phyloP scores from a whole-genome alignment of 179 eudicot genomes.

The Nepenthes alata region DNA sequence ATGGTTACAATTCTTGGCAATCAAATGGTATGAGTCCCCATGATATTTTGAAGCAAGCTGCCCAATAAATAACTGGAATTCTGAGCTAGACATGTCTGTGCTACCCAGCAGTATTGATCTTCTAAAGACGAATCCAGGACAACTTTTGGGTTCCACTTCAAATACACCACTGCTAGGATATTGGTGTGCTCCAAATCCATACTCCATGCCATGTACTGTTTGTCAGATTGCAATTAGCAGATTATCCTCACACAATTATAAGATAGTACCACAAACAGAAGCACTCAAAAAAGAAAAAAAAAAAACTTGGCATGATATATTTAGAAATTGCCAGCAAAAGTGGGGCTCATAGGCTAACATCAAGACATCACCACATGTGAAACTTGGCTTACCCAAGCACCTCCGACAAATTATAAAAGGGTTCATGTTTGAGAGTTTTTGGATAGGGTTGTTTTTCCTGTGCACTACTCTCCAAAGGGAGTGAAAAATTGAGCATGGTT shows the following conservation, averaged over 20 bases:
- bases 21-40: conserved; percentile 65
- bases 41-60: conserved; percentile 50
- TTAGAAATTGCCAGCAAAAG: neutral
- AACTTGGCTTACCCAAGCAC: too few species aligned
- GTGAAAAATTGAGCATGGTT: too few species aligned
- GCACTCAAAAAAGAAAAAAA: too few species aligned
- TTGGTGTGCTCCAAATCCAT: conserved; percentile 68
- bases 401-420: too few species aligned
- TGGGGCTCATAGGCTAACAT: neutral
- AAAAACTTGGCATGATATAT: neutral
- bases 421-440: too few species aligned
- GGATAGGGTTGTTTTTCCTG: too few species aligned
- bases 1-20: conserved; percentile 79
- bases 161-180: conserved; percentile 61
- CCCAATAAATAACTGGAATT: conserved; percentile 54
- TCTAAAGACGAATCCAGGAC: conserved; percentile 62
- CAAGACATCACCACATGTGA: neutral
- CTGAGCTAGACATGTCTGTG: conserved; percentile 52
- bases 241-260: conserved; percentile 2
- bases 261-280: neutral
- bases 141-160: conserved; percentile 71
- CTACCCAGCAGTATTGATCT: conserved; percentile 52
- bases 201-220: conserved; percentile 59
- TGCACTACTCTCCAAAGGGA: too few species aligned
- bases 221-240: conserved; percentile 11